A percentile compares a stretch with the other conserved stretches of the same genome.
Conservation (phyloP, 345 rosid species). For the Eucalyptus sp. region DNA sequence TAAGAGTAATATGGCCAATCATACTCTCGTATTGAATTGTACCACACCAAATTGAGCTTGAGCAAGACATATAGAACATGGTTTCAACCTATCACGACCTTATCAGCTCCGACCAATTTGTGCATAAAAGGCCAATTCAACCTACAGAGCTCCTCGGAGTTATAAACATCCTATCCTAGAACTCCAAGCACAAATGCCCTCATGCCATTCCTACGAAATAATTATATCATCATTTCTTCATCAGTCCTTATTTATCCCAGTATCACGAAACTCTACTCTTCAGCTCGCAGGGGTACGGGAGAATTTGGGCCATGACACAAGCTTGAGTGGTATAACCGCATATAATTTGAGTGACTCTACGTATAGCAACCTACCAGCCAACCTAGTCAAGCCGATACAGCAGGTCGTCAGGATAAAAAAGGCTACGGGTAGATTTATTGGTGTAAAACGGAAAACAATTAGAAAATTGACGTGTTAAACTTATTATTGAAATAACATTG, state of each 20-base stretch:
- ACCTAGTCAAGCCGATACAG: not conserved
- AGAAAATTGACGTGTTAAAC: not conserved
- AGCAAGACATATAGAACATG: not conserved
- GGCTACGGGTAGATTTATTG: not conserved
- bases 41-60: not conserved
- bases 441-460: not conserved
- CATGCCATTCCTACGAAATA: not conserved
- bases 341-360: not conserved
- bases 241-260: not conserved
- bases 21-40: too few relatives aligned
- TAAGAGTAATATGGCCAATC: too few relatives aligned
- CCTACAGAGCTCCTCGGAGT: fast-evolving
- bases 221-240: not conserved
- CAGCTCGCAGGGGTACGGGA: not conserved
- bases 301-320: not conserved
- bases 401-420: not conserved
- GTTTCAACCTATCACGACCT: not conserved
- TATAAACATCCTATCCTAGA: not conserved
- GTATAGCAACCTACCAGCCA: not conserved
- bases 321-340: not conserved
- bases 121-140: not conserved
- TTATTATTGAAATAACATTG: not conserved
- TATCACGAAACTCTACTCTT: not conserved
- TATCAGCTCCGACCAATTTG: too few relatives aligned
- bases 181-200: not conserved